Evolutionary conservation across 768 basidiomycete species (phyloP).

Genomic region (Pleurotus citrinopileatus): DNA sequence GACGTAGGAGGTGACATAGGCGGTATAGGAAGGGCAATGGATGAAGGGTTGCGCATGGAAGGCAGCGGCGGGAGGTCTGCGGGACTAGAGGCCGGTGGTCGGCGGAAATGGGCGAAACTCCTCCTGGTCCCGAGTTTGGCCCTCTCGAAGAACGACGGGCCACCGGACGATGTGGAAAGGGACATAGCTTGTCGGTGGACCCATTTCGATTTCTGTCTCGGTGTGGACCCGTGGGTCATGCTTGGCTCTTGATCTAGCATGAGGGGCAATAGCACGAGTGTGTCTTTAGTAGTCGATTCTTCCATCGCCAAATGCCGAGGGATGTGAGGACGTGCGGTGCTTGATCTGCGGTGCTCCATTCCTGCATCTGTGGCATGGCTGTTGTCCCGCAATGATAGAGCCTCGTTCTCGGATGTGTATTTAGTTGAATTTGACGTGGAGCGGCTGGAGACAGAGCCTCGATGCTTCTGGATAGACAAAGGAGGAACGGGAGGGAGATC

Average conservation of each 20-base stretch:
- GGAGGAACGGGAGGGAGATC: background rate
- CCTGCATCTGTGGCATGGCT: background rate
- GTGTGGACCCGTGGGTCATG: too few relatives aligned
- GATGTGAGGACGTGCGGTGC: background rate
- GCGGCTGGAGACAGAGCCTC: background rate
- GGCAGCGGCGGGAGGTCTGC: background rate
- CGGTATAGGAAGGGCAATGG: background rate
- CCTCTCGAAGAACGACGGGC: background rate
- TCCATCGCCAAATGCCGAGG: too few relatives aligned
- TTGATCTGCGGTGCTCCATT: background rate
- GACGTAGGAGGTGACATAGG: slow-evolving; percentile 13
- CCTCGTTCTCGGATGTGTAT: background rate
- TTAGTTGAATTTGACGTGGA: background rate
- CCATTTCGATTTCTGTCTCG: background rate
- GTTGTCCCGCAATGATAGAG: background rate
- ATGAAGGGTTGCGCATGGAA: background rate
- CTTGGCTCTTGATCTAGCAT: too few relatives aligned
- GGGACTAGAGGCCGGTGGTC: background rate
- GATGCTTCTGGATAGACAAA: background rate
- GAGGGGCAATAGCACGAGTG: too few relatives aligned
- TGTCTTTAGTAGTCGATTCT: too few relatives aligned
- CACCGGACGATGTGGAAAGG: background rate
- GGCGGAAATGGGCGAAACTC: slow-evolving; percentile 8
- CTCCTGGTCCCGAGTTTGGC: slow-evolving; percentile 5
- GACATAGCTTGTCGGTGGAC: background rate